These are phyloP conservation scores for Haplosporangium sp. DNA, from an alignment of 371 early-diverging fungal species.

Conservation along the genomic window DNA sequence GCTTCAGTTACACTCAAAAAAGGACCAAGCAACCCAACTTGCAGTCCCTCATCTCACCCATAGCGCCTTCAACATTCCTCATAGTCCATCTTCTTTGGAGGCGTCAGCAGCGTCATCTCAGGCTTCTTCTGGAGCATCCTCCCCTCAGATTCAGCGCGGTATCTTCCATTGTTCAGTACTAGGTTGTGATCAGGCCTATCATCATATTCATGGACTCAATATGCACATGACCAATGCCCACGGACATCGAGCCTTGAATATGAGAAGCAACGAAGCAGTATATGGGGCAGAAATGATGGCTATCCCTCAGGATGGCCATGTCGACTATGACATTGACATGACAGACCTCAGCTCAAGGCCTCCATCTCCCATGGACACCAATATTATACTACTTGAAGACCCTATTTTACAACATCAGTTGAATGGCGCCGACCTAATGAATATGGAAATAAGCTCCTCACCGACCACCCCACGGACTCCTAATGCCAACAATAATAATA, in stretches of 20 bases:
- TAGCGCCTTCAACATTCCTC: conserved; percentile 28
- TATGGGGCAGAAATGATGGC: conserved; percentile 27
- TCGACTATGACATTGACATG: conserved; percentile 35
- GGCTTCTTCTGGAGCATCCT: conserved; percentile 40
- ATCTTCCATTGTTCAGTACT: conserved; percentile 31
- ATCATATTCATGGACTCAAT: conserved; percentile 27
- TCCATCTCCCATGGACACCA: conserved; percentile 38
- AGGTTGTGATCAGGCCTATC: conserved; percentile 34
- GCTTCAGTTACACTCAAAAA: conserved; percentile 31
- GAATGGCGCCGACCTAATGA: conserved; percentile 7
- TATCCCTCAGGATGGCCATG: conserved; percentile 21
- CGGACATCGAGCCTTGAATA: conserved; percentile 32
- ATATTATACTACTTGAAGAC: conserved; percentile 18
- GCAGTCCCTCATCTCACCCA: conserved; percentile 18
- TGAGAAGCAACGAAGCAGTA: conserved; percentile 17
- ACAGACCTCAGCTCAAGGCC: conserved; percentile 21
- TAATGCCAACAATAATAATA: conserved; percentile 1
- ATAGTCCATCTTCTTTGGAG: conserved; percentile 21
- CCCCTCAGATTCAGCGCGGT: conserved; percentile 33
- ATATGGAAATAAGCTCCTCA: conserved; percentile 13
- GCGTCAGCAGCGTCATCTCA: conserved; percentile 31
- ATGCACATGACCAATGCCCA: conserved; percentile 41
- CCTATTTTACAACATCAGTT: conserved; percentile 20
- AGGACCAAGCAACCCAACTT: conserved; percentile 13
- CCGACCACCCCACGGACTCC: background rate